These are phyloP conservation scores for Gastrodia elata DNA, from an alignment of 106 monocot genomes.

Conservation along the genomic window DNA sequence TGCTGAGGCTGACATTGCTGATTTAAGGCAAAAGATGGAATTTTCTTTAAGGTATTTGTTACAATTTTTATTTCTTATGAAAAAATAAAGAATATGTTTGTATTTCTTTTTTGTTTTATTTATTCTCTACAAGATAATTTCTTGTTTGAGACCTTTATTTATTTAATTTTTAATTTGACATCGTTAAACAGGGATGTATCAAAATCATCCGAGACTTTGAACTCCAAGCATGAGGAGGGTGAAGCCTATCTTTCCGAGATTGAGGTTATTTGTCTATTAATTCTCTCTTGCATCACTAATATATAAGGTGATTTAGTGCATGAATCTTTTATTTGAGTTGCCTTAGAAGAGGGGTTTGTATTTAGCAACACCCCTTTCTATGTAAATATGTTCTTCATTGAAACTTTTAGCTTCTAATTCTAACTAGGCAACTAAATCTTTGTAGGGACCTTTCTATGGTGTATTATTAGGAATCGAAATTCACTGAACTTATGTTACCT, in stretches of 20 bases:
- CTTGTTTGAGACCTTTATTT: background rate
- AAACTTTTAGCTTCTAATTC: background rate
- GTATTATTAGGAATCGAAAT: background rate
- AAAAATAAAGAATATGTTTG: background rate
- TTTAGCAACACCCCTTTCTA: background rate
- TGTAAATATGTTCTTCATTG: background rate
- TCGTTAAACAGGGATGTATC: constrained; percentile 45
- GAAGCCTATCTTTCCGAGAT: constrained; percentile 67
- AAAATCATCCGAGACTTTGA: constrained; percentile 45
- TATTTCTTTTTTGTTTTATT: background rate
- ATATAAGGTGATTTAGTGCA: background rate
- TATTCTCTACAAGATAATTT: background rate
- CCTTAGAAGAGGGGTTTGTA: background rate
- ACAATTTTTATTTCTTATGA: background rate
- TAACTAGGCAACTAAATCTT: background rate
- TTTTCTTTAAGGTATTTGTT: constrained; percentile 31
- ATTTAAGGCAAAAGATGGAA: constrained; percentile 71
- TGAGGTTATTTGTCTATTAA: constrained; percentile 7
- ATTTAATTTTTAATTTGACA: background rate
- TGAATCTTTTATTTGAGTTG: background rate
- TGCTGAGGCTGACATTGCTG: constrained; percentile 89
- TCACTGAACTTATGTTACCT: background rate
- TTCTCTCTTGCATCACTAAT: constrained; percentile 4
- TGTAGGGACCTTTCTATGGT: background rate
- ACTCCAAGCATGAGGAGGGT: constrained; percentile 89